Conservation (phyloP, 106 monocot genomes). For the Ottelia alismoides region DNA sequence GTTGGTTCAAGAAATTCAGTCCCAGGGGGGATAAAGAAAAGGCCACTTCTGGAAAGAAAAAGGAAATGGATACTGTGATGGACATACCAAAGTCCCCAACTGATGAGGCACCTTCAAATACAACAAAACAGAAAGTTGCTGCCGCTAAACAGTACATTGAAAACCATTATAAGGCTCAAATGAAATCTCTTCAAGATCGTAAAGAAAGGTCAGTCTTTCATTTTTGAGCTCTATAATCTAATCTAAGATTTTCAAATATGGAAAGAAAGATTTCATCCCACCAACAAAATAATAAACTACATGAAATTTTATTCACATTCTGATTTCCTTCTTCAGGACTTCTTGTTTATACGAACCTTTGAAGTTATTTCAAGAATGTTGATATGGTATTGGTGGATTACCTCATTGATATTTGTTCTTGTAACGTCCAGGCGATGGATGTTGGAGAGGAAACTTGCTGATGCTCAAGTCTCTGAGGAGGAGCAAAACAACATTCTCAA, state of each 20-base stretch:
- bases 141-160: conserved; percentile 96
- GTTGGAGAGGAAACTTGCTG: conserved; percentile 68
- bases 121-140: conserved; percentile 83
- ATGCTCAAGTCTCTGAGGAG: conserved; percentile 76
- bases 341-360: no score
- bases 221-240: background rate
- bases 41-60: conserved; percentile 35
- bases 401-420: background rate
- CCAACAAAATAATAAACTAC: no score
- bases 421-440: conserved; percentile 37
- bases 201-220: conserved; percentile 52
- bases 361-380: no score
- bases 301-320: no score
- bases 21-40: conserved; percentile 59
- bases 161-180: conserved; percentile 88
- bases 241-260: background rate
- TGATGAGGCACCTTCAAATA: conserved; percentile 78
- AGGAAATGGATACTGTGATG: conserved; percentile 33
- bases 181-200: conserved; percentile 81
- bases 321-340: no score
- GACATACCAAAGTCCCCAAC: conserved; percentile 52
- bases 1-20: conserved; percentile 85
- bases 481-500: conserved; percentile 64
- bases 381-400: background rate
- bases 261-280: background rate